Evolutionary conservation across 768 basidiomycete species (phyloP).

Genomic region (Paxillus involutus): DNA sequence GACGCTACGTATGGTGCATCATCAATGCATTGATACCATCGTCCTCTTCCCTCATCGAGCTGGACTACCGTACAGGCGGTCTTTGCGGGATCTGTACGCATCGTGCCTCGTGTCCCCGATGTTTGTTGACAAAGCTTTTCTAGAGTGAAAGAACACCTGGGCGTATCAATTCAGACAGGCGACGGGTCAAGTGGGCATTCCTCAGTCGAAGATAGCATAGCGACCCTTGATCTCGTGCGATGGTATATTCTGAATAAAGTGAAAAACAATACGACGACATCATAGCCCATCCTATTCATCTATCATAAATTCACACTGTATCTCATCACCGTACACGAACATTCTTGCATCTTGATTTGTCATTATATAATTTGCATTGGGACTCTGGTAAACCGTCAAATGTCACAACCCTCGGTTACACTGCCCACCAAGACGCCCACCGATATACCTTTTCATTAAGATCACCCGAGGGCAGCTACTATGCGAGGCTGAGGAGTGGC

Average conservation of each 20-base stretch:
- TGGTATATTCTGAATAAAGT: slow-evolving; percentile 73
- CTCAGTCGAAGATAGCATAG: slow-evolving; percentile 85
- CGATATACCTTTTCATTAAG: too few relatives aligned
- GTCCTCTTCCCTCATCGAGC: slow-evolving; percentile 83
- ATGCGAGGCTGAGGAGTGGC: not conserved
- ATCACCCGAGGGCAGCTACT: not conserved
- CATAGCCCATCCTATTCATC: slow-evolving; percentile 7
- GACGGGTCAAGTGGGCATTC: slow-evolving; percentile 80
- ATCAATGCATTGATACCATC: slow-evolving; percentile 83
- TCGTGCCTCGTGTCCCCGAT: not conserved
- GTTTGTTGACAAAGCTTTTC: slow-evolving; percentile 8
- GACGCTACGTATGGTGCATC: slow-evolving; percentile 85
- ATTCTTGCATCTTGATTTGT: not conserved
- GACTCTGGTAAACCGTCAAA: not conserved
- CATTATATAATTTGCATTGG: not conserved
- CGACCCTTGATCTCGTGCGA: slow-evolving; percentile 85
- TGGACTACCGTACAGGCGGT: slow-evolving; percentile 74
- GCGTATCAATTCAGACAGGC: slow-evolving; percentile 78
- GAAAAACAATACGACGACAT: slow-evolving; percentile 28
- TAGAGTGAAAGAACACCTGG: slow-evolving; percentile 82
- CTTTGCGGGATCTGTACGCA: slow-evolving; percentile 78
- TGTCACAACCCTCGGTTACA: not conserved
- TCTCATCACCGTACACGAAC: not conserved
- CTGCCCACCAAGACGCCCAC: not conserved
- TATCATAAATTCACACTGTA: not conserved